Base-by-base conservation (phyloP, 805 yeast genomes). In the Barnettozyma californica region DNA sequence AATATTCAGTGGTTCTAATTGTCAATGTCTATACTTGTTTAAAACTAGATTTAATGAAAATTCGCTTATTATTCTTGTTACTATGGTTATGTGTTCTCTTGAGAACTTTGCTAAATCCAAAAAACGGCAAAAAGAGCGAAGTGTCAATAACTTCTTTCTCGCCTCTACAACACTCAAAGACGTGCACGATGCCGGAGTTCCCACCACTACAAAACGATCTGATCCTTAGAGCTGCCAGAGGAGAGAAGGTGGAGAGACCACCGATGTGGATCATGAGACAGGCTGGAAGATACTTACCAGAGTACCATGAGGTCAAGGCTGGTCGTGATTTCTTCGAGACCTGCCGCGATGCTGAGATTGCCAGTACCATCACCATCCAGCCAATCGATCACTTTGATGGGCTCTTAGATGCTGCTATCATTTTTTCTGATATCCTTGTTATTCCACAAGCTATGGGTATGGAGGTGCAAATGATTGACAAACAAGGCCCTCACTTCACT, bases 201-300 rank as follows among this genome's bases (percentile, higher is more conserved):
- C 83, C 97, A 16, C 80, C 83, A 14, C 72, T 91, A 65, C 79
- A 91, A 68, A 94, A 94, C 69, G 99, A 94, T 63, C 75, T 92
- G 61, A 85, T 94, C 34, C 72, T 94, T 54, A 76, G 99, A 59
- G 97, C 98, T 4, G 97, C 98, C 10, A 75, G 76, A 55, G 97
- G 61, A 47, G 96, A 92, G 64, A 71, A 70, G 51, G 97, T 92
- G 37, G 98, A 94, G 68, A 81, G 99, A 64, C 97, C 99, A 2
- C 99, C 99, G 18, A 81, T 94, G 52, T 94, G 97, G 97, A 85
- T 91, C 57, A 90, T 90, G 97, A 81, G 97, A 68, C 97, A 90
- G 72, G 97, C 97, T n/a, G 97, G 97, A 18, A 76, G 97, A 52
- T 90, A 91, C 60, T 71, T 75, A 33, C 95, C 95, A 26, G 96